Evolutionary conservation across 2,329 filamentous ascomycete genomes (phyloP).

Genomic region (Talaromyces sp.): DNA sequence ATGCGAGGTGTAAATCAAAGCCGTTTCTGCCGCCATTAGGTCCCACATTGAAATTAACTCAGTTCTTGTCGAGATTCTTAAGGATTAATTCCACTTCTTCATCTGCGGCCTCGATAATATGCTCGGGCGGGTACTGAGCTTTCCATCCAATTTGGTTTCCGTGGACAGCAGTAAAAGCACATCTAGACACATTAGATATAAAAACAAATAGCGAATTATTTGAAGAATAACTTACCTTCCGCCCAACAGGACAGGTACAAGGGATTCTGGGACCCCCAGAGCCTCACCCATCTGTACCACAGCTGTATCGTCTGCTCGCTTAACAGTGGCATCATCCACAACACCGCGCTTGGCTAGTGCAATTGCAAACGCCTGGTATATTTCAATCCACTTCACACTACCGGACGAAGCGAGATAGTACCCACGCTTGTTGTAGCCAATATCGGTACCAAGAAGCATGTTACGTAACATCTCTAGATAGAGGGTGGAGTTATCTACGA

Average conservation of each 20-base stretch:
- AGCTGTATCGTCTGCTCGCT: constrained; percentile 37
- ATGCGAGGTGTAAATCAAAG: too few relatives aligned
- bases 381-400: constrained; percentile 53
- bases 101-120: constrained; percentile 52
- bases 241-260: constrained; percentile 47
- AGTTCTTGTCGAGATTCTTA: not conserved
- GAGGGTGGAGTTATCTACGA: constrained; percentile 51
- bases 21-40: too few relatives aligned
- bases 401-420: constrained; percentile 57
- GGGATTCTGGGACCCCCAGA: constrained; percentile 35
- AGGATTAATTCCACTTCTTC: constrained; percentile 53
- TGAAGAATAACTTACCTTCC: constrained; percentile 28
- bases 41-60: too few relatives aligned
- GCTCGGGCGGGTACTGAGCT: constrained; percentile 45
- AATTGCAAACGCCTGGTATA: constrained; percentile 52
- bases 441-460: constrained; percentile 46
- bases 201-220: not conserved
- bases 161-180: constrained; percentile 47
- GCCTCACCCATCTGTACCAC: constrained; percentile 48
- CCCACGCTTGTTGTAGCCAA: constrained; percentile 47
- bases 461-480: constrained; percentile 51
- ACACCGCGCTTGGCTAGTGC: constrained; percentile 44
- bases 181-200: constrained; percentile 28
- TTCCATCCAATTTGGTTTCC: constrained; percentile 52
- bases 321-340: constrained; percentile 43